These are phyloP conservation scores for Byssothecium circinans DNA, from an alignment of 2,329 filamentous ascomycete genomes.

Conservation along the genomic window DNA sequence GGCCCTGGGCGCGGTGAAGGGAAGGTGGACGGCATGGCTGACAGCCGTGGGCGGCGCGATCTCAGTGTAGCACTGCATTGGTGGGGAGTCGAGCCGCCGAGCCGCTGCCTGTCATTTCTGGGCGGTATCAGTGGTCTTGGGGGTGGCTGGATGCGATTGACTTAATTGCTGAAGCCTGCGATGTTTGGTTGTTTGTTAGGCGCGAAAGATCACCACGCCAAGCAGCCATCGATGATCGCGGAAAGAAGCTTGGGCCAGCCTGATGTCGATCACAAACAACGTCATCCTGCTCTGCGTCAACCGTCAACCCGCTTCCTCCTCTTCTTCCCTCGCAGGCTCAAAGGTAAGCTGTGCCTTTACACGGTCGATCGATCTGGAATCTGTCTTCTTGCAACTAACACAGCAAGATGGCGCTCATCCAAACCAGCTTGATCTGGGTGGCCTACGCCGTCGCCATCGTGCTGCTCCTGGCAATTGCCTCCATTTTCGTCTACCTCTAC, in stretches of 20 bases:
- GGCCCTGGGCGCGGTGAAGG: conserved; percentile 74
- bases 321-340: background rate
- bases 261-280: conserved; percentile 1
- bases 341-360: background rate
- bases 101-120: conserved; percentile 21
- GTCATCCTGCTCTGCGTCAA: conserved; percentile 1
- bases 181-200: background rate
- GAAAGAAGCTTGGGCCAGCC: background rate
- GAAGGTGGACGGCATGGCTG: conserved; percentile 78
- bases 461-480: conserved; percentile 74
- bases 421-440: conserved; percentile 91
- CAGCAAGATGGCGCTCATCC: conserved; percentile 66
- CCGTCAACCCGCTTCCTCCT: background rate
- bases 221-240: background rate
- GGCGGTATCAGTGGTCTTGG: background rate
- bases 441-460: conserved; percentile 82
- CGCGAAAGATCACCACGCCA: background rate
- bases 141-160: too few species aligned
- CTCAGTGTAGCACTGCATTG: conserved; percentile 98
- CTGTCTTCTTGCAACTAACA: background rate
- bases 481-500: conserved; percentile 88
- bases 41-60: conserved; percentile 92
- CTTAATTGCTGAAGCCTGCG: too few species aligned
- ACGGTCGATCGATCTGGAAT: background rate
- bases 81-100: conserved; percentile 2